phyloP scores from a whole-genome alignment of 2,329 filamentous ascomycete species.

The Thielaviopsis ethacetica region DNA sequence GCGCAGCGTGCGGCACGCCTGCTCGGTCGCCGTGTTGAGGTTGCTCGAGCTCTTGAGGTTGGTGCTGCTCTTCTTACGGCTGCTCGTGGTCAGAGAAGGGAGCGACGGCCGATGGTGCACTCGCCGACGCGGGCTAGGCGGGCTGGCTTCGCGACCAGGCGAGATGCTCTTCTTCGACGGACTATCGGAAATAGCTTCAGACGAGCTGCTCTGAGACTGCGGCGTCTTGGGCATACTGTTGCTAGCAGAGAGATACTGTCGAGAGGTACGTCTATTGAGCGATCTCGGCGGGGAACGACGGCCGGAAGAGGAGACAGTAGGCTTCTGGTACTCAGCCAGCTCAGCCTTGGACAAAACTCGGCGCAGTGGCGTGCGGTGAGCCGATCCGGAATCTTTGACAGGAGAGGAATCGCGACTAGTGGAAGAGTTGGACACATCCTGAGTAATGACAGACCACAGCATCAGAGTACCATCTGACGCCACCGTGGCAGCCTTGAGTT shows the following conservation, averaged over 20 bases:
- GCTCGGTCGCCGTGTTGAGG: constrained; percentile 47
- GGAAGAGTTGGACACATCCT: constrained; percentile 21
- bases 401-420: constrained; percentile 38
- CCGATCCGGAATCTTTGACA: constrained; percentile 28
- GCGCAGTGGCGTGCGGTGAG: constrained; percentile 55
- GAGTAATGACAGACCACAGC: constrained; percentile 50
- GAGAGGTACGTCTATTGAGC: constrained; percentile 37
- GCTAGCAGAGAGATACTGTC: constrained; percentile 14
- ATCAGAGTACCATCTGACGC: constrained; percentile 71
- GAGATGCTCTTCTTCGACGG: constrained; percentile 33
- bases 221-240: constrained; percentile 18
- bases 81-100: constrained; percentile 28
- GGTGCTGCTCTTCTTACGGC: constrained; percentile 33
- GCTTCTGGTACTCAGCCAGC: constrained; percentile 57
- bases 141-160: constrained; percentile 26
- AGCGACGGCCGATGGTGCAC: constrained; percentile 36
- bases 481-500: constrained; percentile 51
- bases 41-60: constrained; percentile 36
- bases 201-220: constrained; percentile 25
- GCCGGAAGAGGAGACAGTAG: constrained; percentile 21
- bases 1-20: constrained; percentile 44
- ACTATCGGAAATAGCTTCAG: constrained; percentile 25
- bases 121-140: constrained; percentile 31
- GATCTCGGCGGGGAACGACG: constrained; percentile 39
- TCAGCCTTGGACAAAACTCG: constrained; percentile 79